These are phyloP conservation scores for Chlamydomonas sp. DNA, from an alignment of 139 green algal species.

Conservation along the genomic window DNA sequence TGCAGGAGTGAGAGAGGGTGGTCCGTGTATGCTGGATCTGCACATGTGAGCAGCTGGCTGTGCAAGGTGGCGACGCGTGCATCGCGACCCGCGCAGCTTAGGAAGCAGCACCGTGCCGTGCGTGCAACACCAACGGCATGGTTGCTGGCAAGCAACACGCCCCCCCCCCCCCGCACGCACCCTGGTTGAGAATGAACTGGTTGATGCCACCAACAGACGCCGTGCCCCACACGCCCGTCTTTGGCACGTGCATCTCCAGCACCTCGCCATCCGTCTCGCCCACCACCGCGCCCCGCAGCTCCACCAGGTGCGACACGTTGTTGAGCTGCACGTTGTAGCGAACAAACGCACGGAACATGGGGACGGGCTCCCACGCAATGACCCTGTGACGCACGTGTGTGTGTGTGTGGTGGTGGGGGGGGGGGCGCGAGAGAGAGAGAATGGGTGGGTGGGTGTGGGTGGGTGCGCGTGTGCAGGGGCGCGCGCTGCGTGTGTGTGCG, in stretches of 20 bases:
- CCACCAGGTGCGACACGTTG: conserved; percentile 29
- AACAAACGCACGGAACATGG: conserved; percentile 57
- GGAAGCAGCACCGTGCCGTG: background rate
- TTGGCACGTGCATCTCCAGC: background rate
- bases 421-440: no score
- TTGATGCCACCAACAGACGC: background rate
- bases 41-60: background rate
- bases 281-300: conserved; percentile 14
- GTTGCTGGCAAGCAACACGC: no score
- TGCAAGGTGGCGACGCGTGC: background rate
- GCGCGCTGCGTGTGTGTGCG: no score
- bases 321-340: conserved; percentile 46
- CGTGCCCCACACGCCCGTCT: background rate
- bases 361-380: conserved; percentile 71
- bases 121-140: no score
- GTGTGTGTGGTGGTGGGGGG: no score
- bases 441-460: no score
- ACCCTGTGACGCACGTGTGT: no score
- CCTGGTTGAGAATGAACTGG: no score
- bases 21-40: background rate
- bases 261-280: background rate
- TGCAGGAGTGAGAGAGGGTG: background rate
- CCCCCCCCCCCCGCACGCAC: no score
- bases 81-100: background rate
- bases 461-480: no score